Base-by-base conservation (phyloP, 306 rosid species). In the Lablab purpureus region DNA sequence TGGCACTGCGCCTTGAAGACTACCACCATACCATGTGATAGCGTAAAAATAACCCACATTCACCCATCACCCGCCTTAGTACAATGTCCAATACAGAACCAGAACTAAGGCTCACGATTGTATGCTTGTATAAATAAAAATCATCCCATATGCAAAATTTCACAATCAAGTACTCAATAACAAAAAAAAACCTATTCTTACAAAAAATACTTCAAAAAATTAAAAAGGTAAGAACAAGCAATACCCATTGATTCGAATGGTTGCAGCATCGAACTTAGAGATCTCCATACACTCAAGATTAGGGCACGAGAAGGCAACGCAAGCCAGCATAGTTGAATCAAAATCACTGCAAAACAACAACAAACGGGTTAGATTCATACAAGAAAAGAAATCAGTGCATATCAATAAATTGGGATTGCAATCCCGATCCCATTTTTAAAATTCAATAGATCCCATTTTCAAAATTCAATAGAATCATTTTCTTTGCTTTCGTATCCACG, bases 241-340 rank as follows among this genome's bases (percentile, higher is more conserved):
- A 69, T 91, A 96, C 99, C 99, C 99, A 14, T 90, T 91, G 81
- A 96, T 91, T 58, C 99, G 89, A 90, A 90, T 96, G 64, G 77
- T 25, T 36, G 97, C 88, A 22, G 75, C 25, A 51, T 84, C 75
- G 41, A 86, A 85, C 3, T 74, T 85, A 0, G 78, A 81, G 80
- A 93, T 88, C 91, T 91, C 98, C 93, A 96, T 66, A 59, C 19
- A 84, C 25, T 89, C 98, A 4, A 96, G 88, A 89, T 88, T 91
- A 59, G 99, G 98, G 81, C 99, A 96, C 2, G 99, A 93, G 46
- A 93, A 96, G 30, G 99, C 97, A 76, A 96, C 86, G 74, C 98
- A 96, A 17, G 97, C 99, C 68, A 96, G 85, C 96, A 93, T 88
- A 30, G 97, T 96, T 7, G 99, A 91, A 79, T 96, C 98, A n/a